Base-by-base conservation (phyloP, 768 basidiomycete species). In the Mycena chlorophos region DNA sequence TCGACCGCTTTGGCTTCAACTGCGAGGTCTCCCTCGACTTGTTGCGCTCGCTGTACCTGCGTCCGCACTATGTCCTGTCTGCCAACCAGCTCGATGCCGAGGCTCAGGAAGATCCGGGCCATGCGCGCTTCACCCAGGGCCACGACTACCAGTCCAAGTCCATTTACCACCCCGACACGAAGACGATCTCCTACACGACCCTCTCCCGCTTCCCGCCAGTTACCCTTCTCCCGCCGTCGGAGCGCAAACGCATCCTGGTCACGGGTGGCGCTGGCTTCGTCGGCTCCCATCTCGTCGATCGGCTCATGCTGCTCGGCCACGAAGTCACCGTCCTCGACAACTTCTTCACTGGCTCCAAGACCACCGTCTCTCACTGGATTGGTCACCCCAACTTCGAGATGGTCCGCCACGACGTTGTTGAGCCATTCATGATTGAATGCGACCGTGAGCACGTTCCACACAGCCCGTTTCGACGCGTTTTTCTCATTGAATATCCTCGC, bases 261-360 rank as follows among this genome's bases (percentile, higher is more conserved):
- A 98, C 96, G 20, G 96, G 96, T 55, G 96, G 97, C 38, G 97
- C 96, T 31, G 97, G 97, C n/a, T 99, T 99, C 71, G 96, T 99
- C 56, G 97, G 97, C 16, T 96, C 94, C 28, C 97, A 99, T 75
- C 86, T 99, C 46, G 91, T 99, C 51, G 97, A 99, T 76, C 85
- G 97, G 47, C 84, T 98, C 59, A 95, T 99, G 94, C 82, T 98
- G 59, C 84, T 98, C 49, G 97, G 97, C 16, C 97, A 99, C 68
- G 94, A 98, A 71, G 94, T 96, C 64, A 94, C 93, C 53, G 96
- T 98, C 61, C 75, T 97, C 54, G 96, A 98, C 78, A 98, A 98
- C 76, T 99, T 99, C 71, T 99, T 99, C 78, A 98, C 95, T 23
- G 97, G 97, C 16, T 91, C 90, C 52, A 94, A 94, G 73, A 96